These are phyloP conservation scores for Fraxinus floribunda DNA, from an alignment of 305 asterid species.

Conservation along the genomic window DNA sequence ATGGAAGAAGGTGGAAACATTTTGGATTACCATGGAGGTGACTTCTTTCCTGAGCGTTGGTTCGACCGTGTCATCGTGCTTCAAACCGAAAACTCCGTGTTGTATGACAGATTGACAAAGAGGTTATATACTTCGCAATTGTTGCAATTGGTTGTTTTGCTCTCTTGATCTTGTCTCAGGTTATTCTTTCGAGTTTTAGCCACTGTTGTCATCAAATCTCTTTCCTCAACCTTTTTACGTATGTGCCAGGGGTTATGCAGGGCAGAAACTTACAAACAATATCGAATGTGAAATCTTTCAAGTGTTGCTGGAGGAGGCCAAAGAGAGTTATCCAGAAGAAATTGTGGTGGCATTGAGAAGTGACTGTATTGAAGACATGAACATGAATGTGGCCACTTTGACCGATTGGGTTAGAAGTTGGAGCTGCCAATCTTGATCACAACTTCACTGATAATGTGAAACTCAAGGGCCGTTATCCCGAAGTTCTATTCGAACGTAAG, in stretches of 20 bases:
- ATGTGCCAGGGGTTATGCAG: constrained; percentile 67
- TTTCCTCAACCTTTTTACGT: background rate
- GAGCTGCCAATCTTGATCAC: constrained; percentile 38
- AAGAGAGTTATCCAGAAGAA: constrained; percentile 69
- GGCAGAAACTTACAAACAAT: constrained; percentile 73
- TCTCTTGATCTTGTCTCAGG: background rate
- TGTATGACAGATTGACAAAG: constrained; percentile 78
- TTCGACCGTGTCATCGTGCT: constrained; percentile 78
- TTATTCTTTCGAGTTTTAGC: background rate
- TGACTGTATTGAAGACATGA: constrained; percentile 59
- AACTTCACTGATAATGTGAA: constrained; percentile 1
- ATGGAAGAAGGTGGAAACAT: constrained; percentile 96
- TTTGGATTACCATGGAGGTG: constrained; percentile 94
- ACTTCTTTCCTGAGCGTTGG: constrained; percentile 97
- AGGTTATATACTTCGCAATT: constrained; percentile 40
- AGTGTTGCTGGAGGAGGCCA: constrained; percentile 81
- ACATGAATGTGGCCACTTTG: constrained; percentile 44
- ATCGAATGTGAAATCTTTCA: constrained; percentile 83
- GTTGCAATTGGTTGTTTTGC: background rate
- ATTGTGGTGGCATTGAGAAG: constrained; percentile 67
- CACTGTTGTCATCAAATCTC: constrained; percentile 1
- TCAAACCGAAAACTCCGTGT: constrained; percentile 64
- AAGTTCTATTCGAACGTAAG: background rate
- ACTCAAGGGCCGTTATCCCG: background rate
- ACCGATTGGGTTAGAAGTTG: constrained; percentile 66